A percentile compares a stretch with the other conserved stretches of the same genome.
Conservation (phyloP, 805 yeast species). For the Sugiyamaella smithiae region DNA sequence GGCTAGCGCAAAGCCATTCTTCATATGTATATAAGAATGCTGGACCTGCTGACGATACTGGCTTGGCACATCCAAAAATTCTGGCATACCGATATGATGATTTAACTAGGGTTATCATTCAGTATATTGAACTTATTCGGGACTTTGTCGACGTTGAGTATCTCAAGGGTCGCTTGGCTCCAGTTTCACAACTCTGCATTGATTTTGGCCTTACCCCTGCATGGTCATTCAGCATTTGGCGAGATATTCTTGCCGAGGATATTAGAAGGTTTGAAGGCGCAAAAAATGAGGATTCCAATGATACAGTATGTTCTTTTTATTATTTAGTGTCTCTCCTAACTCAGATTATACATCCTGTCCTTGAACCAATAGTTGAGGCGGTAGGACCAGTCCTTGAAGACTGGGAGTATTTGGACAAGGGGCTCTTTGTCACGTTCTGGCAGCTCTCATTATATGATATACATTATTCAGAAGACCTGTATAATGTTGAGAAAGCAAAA, state of each 20-base stretch:
- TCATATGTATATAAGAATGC: conserved; percentile 38
- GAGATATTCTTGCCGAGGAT: conserved; percentile 40
- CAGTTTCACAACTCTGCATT: conserved; percentile 25
- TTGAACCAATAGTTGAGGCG: conserved; percentile 32
- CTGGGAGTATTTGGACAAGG: conserved; percentile 32
- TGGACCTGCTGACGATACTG: conserved; percentile 25
- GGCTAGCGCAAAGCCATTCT: conserved; percentile 51
- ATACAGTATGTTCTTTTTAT: neutral
- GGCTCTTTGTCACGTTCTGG: conserved; percentile 69
- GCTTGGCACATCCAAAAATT: conserved; percentile 59
- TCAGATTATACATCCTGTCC: conserved; percentile 38
- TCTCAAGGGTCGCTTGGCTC: conserved; percentile 17
- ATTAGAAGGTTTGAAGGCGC: conserved; percentile 42
- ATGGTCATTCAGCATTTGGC: conserved; percentile 81
- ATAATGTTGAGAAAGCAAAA: conserved; percentile 38
- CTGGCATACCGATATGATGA: conserved; percentile 73
- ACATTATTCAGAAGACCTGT: conserved; percentile 48
- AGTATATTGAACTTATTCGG: conserved; percentile 56
- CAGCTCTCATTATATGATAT: conserved; percentile 68
- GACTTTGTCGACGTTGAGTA: conserved; percentile 42
- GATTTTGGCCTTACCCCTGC: conserved; percentile 35
- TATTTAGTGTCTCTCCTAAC: conserved; percentile 40
- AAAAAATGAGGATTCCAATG: conserved; percentile 49
- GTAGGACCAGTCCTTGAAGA: conserved; percentile 27
- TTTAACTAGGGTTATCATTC: conserved; percentile 59